A percentile compares a stretch with the other conserved stretches of the same genome.
Evolutionary conservation across 305 asterid genomes (phyloP).

Genomic region (Lippia alba): DNA sequence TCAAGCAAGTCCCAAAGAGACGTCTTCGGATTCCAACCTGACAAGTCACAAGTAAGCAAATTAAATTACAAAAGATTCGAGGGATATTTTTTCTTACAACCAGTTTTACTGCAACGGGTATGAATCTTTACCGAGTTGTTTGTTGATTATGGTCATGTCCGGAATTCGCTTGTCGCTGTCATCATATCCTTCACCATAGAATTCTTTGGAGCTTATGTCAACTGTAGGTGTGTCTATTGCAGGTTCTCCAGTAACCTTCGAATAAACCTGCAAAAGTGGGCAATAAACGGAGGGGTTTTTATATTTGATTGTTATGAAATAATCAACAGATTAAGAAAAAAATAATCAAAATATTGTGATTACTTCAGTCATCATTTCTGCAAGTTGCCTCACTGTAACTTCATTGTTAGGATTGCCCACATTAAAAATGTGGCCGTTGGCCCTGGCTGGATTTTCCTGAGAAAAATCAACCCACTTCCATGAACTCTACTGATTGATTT

Average conservation of each 20-base stretch:
- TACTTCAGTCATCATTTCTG: slow-evolving; percentile 84
- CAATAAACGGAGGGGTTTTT: slow-evolving; percentile 18
- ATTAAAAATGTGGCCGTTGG: slow-evolving; percentile 76
- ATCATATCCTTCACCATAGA: slow-evolving; percentile 88
- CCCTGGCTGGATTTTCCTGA: slow-evolving; percentile 79
- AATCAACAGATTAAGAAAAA: slow-evolving; percentile 10
- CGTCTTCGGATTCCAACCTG: slow-evolving; percentile 90
- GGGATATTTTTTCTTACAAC: neutral
- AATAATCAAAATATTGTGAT: slow-evolving; percentile 43
- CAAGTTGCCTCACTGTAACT: slow-evolving; percentile 81
- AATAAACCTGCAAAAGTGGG: slow-evolving; percentile 55
- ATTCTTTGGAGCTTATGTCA: slow-evolving; percentile 84
- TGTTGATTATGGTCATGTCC: slow-evolving; percentile 89
- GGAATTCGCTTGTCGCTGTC: slow-evolving; percentile 93
- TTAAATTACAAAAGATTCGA: slow-evolving; percentile 1
- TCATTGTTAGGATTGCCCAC: slow-evolving; percentile 83
- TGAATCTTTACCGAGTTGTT: slow-evolving; percentile 69
- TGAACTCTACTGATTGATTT: neutral
- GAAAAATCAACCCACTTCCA: slow-evolving; percentile 32
- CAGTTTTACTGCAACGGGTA: neutral
- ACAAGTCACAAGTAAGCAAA: slow-evolving; percentile 10
- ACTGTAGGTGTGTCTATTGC: slow-evolving; percentile 64
- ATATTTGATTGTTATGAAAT: neutral
- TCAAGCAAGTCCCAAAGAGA: slow-evolving; percentile 90
- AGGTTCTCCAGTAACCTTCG: slow-evolving; percentile 79